Evolutionary conservation across 2,329 filamentous ascomycete genomes (phyloP), one percentile per base, ranked within the genome.

Genomic region (Penicillium sp.): DNA sequence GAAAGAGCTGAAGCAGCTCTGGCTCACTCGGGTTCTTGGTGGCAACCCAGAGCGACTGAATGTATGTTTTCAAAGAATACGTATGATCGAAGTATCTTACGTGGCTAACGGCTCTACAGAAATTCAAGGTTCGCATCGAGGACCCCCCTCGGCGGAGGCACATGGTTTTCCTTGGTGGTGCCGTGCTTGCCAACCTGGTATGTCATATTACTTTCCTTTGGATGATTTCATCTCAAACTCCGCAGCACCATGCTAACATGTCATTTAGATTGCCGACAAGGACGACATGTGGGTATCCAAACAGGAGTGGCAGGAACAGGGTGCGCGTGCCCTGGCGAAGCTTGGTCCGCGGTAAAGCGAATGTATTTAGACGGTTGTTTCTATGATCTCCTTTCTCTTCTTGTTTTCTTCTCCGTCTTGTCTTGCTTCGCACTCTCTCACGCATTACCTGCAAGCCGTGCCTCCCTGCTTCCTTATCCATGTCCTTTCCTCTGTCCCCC

Each of bases 41-140:
- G 92, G 93, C 55, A 92, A 99, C 76, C 93, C 94, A 1, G 93
- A 97, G 78, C 86, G 94, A 63, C 77, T 99, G 70, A 91, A 86
- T 69, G 83, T 86, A 73, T 64, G 82, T 67, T 33, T 67, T 33
- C 8, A 13, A 11, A 10, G 16, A 21, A 6, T 8, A 21, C 14
- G 2, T 29, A 11, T 16, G 14, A n/a, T 6, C n/a, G 21, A 18
- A 3, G 1, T 1, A 16, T 16, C 7, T 16, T 39, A 0, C 2
- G 19, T 18, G 18, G 26, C 58, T 62, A 55, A 64, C 29, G 26
- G 33, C 29, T 1, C 48, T 57, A 45, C 65, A 87, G 87, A 99
- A 97, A 87, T 99, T 99, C 84, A 99, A 97, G 85, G 93, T 99
- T 63, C 87, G 94, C 75, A 97, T 99, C 81, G 94, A 99, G 76